Evolutionary conservation across 352 stramenopile genomes (phyloP), one percentile per base, ranked within the genome.

Genomic region (Pythium rhizo-oryzae): DNA sequence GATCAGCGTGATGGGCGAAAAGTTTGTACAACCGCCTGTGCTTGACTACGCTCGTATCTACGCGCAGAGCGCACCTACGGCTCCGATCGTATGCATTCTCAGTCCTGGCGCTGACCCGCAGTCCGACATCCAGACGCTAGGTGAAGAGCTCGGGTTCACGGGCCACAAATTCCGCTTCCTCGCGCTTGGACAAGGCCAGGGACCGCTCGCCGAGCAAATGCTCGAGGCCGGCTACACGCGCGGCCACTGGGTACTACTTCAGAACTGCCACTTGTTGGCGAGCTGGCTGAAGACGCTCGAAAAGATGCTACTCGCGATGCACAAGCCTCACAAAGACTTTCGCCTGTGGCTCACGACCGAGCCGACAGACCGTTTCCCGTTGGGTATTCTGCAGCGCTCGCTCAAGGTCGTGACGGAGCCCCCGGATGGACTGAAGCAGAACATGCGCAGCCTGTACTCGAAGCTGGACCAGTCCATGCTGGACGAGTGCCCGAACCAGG

Each of bases 341-440:
- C 89, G 96, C 0, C 72, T 99, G 24, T 99, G 95, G 94, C 81
- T 99, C 44, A 99, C 96, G 5, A 99, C 96, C 0, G 96, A 99
- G 61, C 95, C 96, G 1, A 98, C 93, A 1, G 93, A 98, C 53
- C 91, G 92, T 21, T 99, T 99, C 71, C 96, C 96, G 1, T 79
- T 99, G 30, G 96, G 96, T 8, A 99, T 99, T 43, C 69, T 99
- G 11, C 96, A 99, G 71, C 81, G 92, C 9, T 97, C 90, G 8
- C 77, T 99, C 43, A 99, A 99, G 80, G 94, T 98, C 21, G 96
- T 99, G 47, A 99, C 96, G 6, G 96, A 99, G 71, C 96, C 96
- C 1, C 96, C 96, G 0, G 94, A 99, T 65, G 94, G 96, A 23
- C 82, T 99, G 15, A 98, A 99, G 75, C 92, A 98, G 58, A 99